Conservation (phyloP, 495 filamentous ascomycete genomes). For the Venustampulla echinocandica region DNA sequence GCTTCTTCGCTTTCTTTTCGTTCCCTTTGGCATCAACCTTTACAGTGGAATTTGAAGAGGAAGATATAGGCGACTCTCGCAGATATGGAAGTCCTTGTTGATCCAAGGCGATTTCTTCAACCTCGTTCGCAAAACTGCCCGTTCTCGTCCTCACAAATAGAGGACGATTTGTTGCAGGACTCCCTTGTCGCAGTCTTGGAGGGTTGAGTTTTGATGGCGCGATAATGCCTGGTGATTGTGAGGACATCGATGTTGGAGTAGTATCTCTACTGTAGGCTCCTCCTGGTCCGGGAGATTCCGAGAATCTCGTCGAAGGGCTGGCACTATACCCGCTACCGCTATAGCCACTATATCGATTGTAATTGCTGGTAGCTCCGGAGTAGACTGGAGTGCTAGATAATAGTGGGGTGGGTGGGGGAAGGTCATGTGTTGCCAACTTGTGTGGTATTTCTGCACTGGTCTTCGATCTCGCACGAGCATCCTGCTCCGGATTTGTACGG, state of each 20-base stretch:
- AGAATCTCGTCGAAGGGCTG: slow-evolving; percentile 90
- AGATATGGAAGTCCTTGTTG: slow-evolving; percentile 52
- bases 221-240: slow-evolving; percentile 80
- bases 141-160: slow-evolving; percentile 55
- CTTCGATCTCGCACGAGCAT: slow-evolving; percentile 18
- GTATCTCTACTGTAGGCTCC: slow-evolving; percentile 77
- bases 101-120: slow-evolving; percentile 36
- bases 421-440: slow-evolving; percentile 46
- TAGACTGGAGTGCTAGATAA: slow-evolving; percentile 37
- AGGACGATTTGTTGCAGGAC: slow-evolving; percentile 56
- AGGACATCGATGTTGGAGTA: slow-evolving; percentile 91
- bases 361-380: slow-evolving; percentile 25
- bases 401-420: slow-evolving; percentile 57
- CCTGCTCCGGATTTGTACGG: slow-evolving; percentile 28
- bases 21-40: slow-evolving; percentile 29
- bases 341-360: slow-evolving; percentile 38
- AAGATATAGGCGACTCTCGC: slow-evolving; percentile 53
- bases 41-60: slow-evolving; percentile 52
- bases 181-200: slow-evolving; percentile 51
- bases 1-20: slow-evolving; percentile 36
- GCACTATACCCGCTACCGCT: slow-evolving; percentile 48
- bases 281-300: slow-evolving; percentile 74
- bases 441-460: slow-evolving; percentile 32
- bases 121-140: slow-evolving; percentile 44
- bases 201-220: slow-evolving; percentile 44